phyloP scores from a whole-genome alignment of 2,329 filamentous ascomycete species.

The Pseudogymnoascus sp. region DNA sequence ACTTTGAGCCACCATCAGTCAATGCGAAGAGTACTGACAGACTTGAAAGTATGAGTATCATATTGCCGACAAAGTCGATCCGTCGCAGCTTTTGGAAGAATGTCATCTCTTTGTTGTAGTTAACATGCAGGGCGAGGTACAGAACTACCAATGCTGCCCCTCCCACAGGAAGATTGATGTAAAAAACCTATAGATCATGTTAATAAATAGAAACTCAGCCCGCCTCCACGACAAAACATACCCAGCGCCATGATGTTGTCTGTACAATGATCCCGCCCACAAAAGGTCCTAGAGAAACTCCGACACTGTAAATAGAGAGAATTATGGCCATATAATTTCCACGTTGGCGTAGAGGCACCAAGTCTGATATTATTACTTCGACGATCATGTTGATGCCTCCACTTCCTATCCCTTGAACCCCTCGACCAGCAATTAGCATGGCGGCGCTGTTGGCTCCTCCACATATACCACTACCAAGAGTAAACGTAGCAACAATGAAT shows the following conservation, averaged over 20 bases:
- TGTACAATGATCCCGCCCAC: slow-evolving; percentile 36
- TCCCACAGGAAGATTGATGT: slow-evolving; percentile 22
- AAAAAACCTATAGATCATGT: not conserved
- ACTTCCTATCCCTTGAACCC: slow-evolving; percentile 44
- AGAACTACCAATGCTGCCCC: not conserved
- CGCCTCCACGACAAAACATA: slow-evolving; percentile 22
- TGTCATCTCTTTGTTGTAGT: slow-evolving; percentile 26
- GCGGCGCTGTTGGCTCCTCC: slow-evolving; percentile 37
- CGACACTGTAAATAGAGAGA: slow-evolving; percentile 33
- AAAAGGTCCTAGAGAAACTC: slow-evolving; percentile 32
- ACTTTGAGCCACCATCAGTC: slow-evolving; percentile 35
- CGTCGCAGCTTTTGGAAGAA: slow-evolving; percentile 30
- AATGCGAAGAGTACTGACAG: slow-evolving; percentile 37
- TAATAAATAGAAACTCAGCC: not conserved
- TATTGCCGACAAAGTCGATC: slow-evolving; percentile 38
- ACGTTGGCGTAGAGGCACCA: slow-evolving; percentile 41
- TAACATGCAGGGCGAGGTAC: slow-evolving; percentile 24
- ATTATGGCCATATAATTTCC: slow-evolving; percentile 35
- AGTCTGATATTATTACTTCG: slow-evolving; percentile 42
- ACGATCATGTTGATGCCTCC: slow-evolving; percentile 39
- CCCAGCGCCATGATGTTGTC: slow-evolving; percentile 38
- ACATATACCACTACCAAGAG: slow-evolving; percentile 43
- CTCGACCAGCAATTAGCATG: slow-evolving; percentile 46
- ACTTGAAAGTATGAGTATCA: slow-evolving; percentile 34
- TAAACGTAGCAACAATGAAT: slow-evolving; percentile 37